Evolutionary conservation across 768 basidiomycete genomes (phyloP), one percentile per base, ranked within the genome.

Genomic region (Hypholoma fasciculare): DNA sequence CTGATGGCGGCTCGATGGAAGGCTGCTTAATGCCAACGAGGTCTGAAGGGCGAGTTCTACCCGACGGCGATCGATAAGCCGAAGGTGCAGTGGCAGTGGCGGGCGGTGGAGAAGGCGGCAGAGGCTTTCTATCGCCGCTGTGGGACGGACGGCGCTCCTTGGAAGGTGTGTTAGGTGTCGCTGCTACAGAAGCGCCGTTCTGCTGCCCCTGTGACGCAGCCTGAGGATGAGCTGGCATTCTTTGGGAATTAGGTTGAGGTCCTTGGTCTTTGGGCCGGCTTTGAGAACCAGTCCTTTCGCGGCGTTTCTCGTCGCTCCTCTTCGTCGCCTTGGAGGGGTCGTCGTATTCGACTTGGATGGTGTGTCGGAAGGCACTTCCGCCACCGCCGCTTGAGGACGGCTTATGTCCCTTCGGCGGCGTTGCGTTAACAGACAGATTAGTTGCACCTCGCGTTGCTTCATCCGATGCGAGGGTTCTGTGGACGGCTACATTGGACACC

Each of bases 301-400:
- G 63, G 50, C 70, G 65, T 47, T 63, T 64, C 48, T 76, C 72
- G 40, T 74, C 72, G 38, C 69, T 74, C 61, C 62, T 71, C 63
- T 71, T 71, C 26, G 69, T 54, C 52, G 66, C 71, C 65, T 65
- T 60, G 58, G 63, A 65, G 43, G 82, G 81, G 55, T 88, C 87
- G 57, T 89, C 90, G 65, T 98, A 98, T 73, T 99, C 97, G 58
- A 98, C 90, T 71, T 98, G 97, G 48, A 98, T 92, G 9, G 97
- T 98, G 72, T 98, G 95, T 49, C 94, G 79, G 72, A 90, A 88
- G 53, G 67, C 69, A 57, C 67, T 66, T 11, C 61, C 67, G 16
- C 67, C 67, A 37, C 79, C 79, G 2, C 73, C 75, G 59, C 72
- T 74, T 11, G 65, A 66, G 43, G 76, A 84, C 61, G 80, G 76